Evolutionary conservation across 768 basidiomycete species (phyloP).

Genomic region (Lactarius hatsudake): DNA sequence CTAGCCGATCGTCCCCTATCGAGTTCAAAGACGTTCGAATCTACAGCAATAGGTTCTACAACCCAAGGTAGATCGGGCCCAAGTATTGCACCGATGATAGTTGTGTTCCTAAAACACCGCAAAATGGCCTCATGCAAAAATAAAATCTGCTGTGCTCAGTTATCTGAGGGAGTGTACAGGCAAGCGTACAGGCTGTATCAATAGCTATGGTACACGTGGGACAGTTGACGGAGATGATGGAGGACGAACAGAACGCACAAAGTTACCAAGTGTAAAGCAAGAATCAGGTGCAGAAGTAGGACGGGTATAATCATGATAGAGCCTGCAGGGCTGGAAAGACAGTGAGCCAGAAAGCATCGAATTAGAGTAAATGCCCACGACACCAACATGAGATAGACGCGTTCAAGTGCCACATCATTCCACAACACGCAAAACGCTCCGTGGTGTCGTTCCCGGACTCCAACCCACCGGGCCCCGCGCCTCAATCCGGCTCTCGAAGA

Average conservation of each 20-base stretch:
- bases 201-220: too few relatives aligned
- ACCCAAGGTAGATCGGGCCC: too few relatives aligned
- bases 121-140: too few relatives aligned
- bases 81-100: too few relatives aligned
- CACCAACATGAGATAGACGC: not conserved
- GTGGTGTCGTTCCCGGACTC: slow-evolving; percentile 4
- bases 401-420: slow-evolving; percentile 53
- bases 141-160: too few relatives aligned
- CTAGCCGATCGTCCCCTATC: too few relatives aligned
- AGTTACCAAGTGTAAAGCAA: not conserved
- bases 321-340: not conserved
- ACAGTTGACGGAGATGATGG: not conserved
- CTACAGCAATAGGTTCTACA: too few relatives aligned
- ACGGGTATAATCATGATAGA: not conserved
- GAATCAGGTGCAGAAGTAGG: not conserved
- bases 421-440: slow-evolving; percentile 15
- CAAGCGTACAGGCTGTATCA: too few relatives aligned
- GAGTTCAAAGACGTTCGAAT: too few relatives aligned
- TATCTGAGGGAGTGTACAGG: too few relatives aligned
- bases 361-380: not conserved
- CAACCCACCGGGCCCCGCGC: not conserved
- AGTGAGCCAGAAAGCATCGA: not conserved
- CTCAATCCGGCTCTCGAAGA: slow-evolving; percentile 33
- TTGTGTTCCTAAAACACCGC: too few relatives aligned
- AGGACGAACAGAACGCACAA: not conserved